Evolutionary conservation across 106 monocot species (phyloP).

Genomic region (Agapanthus africanus): DNA sequence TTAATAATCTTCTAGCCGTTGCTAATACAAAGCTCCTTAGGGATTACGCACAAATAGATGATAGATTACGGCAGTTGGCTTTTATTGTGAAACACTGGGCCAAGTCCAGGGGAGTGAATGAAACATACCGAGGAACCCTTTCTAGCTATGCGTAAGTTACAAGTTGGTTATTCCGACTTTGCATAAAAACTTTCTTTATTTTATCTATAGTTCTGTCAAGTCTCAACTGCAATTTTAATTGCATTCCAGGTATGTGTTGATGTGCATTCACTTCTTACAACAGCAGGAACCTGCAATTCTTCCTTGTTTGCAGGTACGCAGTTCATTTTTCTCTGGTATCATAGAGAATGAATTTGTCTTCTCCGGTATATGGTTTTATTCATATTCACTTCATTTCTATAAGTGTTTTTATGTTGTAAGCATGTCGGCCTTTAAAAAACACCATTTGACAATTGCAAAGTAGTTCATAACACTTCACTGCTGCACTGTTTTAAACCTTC

Average conservation of each 20-base stretch:
- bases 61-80: constrained; percentile 75
- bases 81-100: constrained; percentile 99
- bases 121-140: constrained; percentile 94
- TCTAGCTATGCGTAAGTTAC: constrained; percentile 96
- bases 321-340: neutral
- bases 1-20: constrained; percentile 96
- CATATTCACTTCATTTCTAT: too few relatives aligned
- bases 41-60: constrained; percentile 88
- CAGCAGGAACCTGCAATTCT: constrained; percentile 73
- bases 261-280: constrained; percentile 99
- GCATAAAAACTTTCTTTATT: neutral
- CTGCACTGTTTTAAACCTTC: too few relatives aligned
- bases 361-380: too few relatives aligned
- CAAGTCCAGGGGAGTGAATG: constrained; percentile 84
- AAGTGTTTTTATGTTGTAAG: too few relatives aligned
- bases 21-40: constrained; percentile 93
- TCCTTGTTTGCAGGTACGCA: constrained; percentile 90
- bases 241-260: constrained; percentile 77
- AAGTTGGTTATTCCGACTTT: neutral
- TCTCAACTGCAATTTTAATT: neutral
- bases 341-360: neutral
- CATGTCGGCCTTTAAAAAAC: too few relatives aligned
- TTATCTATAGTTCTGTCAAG: constrained; percentile 9
- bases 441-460: too few relatives aligned
- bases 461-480: too few relatives aligned